Evolutionary conservation across 2,329 filamentous ascomycete genomes (phyloP), one percentile per base, ranked within the genome.

Genomic region (Scytalidium lignicola): DNA sequence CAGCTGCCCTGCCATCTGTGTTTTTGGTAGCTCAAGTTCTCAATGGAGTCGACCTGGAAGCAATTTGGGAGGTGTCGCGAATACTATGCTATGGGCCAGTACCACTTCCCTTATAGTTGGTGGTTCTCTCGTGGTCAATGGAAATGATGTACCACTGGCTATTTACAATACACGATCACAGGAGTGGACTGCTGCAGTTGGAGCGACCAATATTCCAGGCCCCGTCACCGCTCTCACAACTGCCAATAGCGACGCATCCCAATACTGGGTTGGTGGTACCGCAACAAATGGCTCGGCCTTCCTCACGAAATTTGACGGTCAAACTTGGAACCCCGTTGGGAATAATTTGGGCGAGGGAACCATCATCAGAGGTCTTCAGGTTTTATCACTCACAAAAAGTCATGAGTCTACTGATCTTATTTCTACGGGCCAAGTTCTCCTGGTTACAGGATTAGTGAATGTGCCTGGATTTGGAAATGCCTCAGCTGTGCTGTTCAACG

Each of bases 401-500:
- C 93, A 97, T 64, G 79, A 72, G 29, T 69, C 74, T 13, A 82
- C 79, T 2, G 69, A 79, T 32, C 72, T 90, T 6, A 70, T 99
- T 15, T 76, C 82, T 46, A 69, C 77, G 17, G 74, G 82, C 53
- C 82, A 93, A 64, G 78, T 82, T 3, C 79, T 99, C 29, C 78
- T 99, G 69, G 73, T 97, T 44, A 89, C 89, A n/a, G 93, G 93
- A 37, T 80, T 86, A 47, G 80, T 99, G 57, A 78, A 82, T 55
- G 75, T 97, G 17, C 81, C 86, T 0, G 72, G 73, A 44, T 90
- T 90, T 63, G 91, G 92, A 51, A 85, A 83, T 50, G 89, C 86
- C 5, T 95, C 92, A 13, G 90, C 89, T 8, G 92, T 85, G 7
- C 73, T 96, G 22, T 99, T 88, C 72, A 89, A 97, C 62, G 93